Evolutionary conservation across 2,329 filamentous ascomycete species (phyloP).

Genomic region (Endothia cerciana): DNA sequence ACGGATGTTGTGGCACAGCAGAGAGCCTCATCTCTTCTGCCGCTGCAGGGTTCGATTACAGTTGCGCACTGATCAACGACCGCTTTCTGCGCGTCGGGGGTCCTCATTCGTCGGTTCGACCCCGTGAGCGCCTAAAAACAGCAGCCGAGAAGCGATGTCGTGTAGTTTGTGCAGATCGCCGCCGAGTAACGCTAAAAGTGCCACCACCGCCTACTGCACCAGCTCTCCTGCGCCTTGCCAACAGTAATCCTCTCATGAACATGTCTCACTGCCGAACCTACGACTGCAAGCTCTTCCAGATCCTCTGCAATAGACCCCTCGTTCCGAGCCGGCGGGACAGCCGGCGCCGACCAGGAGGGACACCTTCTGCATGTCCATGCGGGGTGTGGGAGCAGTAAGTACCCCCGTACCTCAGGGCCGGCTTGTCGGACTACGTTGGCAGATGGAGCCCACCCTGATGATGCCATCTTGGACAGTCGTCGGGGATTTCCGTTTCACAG

Average conservation of each 20-base stretch:
- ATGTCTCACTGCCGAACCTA: constrained; percentile 2
- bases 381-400: too few relatives aligned
- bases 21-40: neutral
- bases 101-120: neutral
- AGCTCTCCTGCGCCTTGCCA: neutral
- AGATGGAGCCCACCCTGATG: neutral
- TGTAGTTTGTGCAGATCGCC: neutral
- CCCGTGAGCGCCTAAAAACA: neutral
- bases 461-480: too few relatives aligned
- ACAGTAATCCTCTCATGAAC: neutral
- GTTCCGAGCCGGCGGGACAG: neutral
- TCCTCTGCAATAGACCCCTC: neutral
- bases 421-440: neutral
- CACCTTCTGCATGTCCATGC: neutral
- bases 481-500: too few relatives aligned
- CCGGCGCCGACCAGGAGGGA: neutral
- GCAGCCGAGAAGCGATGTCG: neutral
- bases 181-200: neutral
- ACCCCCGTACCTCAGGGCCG: neutral
- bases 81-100: neutral
- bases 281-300: neutral
- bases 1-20: neutral
- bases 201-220: neutral
- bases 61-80: neutral
- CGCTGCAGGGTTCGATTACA: neutral